A percentile compares a stretch with the other conserved stretches of the same genome.
phyloP scores from a whole-genome alignment of 1,139 yeast species.

The Ogataea hybrid region DNA sequence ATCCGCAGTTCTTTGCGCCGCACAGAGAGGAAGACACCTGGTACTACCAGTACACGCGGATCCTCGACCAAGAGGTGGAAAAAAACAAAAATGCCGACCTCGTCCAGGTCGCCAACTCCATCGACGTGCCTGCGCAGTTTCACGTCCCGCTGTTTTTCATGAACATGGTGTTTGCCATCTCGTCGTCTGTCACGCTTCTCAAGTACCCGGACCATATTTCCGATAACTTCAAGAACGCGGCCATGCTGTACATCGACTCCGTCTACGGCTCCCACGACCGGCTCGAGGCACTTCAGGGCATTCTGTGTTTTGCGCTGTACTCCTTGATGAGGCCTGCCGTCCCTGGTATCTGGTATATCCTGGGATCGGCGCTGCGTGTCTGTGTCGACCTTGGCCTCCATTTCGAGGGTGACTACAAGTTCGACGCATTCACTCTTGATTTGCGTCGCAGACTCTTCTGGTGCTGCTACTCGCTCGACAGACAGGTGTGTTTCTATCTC shows the following conservation, averaged over 20 bases:
- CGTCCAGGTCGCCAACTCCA: constrained; percentile 36
- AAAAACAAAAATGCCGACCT: constrained; percentile 31
- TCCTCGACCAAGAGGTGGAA: constrained; percentile 33
- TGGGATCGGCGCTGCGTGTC: constrained; percentile 76
- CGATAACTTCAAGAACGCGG: constrained; percentile 72
- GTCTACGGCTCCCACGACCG: constrained; percentile 59
- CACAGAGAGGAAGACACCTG: constrained; percentile 42
- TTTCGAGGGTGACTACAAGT: constrained; percentile 43
- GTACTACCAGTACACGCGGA: constrained; percentile 37
- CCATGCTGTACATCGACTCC: constrained; percentile 57
- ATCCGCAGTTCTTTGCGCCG: constrained; percentile 29
- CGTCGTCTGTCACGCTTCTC: constrained; percentile 71
- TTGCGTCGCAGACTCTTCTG: constrained; percentile 78
- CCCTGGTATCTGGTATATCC: constrained; percentile 91
- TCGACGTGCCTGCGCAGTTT: constrained; percentile 46
- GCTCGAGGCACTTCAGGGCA: constrained; percentile 70
- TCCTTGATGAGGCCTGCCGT: constrained; percentile 73
- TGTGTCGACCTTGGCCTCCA: constrained; percentile 85
- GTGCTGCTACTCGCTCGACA: constrained; percentile 83
- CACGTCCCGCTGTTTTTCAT: constrained; percentile 56
- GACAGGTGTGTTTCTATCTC: constrained; percentile 71
- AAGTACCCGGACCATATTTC: constrained; percentile 67
- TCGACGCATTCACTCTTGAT: constrained; percentile 60
- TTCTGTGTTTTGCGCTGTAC: constrained; percentile 64
- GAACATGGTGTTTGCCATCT: constrained; percentile 76